Evolutionary conservation across 192 early-diverging fungal species (phyloP).

Genomic region (Entrophospora sp.): DNA sequence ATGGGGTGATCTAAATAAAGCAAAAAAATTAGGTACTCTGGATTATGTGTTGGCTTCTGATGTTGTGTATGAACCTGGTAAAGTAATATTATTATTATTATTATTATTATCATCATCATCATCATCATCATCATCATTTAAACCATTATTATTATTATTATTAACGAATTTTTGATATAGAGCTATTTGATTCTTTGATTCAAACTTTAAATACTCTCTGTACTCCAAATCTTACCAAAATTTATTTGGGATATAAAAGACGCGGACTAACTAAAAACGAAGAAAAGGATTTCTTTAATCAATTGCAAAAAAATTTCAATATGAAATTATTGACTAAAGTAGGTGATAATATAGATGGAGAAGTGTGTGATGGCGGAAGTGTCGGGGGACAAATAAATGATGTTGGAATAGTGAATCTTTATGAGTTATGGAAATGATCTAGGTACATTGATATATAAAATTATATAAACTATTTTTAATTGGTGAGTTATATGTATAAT

Average conservation of each 20-base stretch:
- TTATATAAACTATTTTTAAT: too few species aligned
- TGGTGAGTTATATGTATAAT: too few species aligned
- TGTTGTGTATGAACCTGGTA: conserved; percentile 20
- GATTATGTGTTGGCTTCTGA: conserved; percentile 15
- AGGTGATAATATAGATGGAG: too few species aligned
- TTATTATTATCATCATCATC: neutral
- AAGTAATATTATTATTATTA: neutral
- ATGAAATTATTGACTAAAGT: too few species aligned
- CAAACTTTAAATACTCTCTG: conserved; percentile 9
- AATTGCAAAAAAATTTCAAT: neutral
- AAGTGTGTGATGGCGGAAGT: too few species aligned
- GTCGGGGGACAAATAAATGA: too few species aligned
- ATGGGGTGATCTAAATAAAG: conserved; percentile 2
- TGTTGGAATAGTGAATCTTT: too few species aligned
- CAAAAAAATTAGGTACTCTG: neutral
- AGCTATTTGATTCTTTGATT: conserved; percentile 11
- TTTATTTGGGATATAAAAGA: conserved; percentile 16
- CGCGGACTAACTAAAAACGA: conserved; percentile 3
- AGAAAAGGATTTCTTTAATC: conserved; percentile 1
- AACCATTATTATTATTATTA: neutral
- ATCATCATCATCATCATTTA: too few species aligned
- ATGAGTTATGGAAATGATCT: too few species aligned
- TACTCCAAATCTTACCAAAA: neutral
- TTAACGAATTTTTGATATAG: neutral
- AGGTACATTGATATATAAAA: too few species aligned